Evolutionary conservation across 2,329 filamentous ascomycete species (phyloP), one percentile per base, ranked within the genome.

Genomic region (Anisogramma anomala): DNA sequence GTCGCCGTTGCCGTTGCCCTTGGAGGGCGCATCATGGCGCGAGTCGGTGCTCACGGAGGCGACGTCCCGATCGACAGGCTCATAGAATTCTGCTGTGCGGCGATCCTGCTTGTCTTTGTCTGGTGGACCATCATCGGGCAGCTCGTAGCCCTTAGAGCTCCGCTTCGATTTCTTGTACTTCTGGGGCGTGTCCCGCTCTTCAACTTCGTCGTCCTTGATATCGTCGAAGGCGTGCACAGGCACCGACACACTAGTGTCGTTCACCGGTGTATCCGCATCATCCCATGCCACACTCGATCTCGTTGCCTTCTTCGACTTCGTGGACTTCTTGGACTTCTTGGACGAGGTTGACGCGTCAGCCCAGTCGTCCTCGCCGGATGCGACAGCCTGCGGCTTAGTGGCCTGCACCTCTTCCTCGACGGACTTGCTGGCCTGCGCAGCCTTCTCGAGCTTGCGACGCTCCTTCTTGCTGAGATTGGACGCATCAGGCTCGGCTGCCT

Each of bases 11-110:
- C 54, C 59, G 41, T 60, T 58, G 45, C 56, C 58, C 36, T 65
- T 64, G 28, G 56, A 52, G 36, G 51, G 53, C 19, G 60, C 55
- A 18, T 58, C 55, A 41, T 58, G 53, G 39, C 55, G 53, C 34
- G 53, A 54, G 37, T 67, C 67, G 5, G 71, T 73, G 4, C 69
- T 63, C 10, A 70, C 62, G 23, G 70, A 74, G 45, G 60, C 64
- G 15, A 66, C 61, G 30, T 71, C 68, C n/a, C 62, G 62, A 42
- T 69, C 64, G 19, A 52, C 27, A 23, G 52, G 47, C 39, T 67
- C 60, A 41, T 62, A 65, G 2, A 52, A 54, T n/a, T 63, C 61
- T 20, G 36, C 30, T 6, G 23, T 42, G 10, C 39, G 39, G 20
- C 34, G 41, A 15, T 42, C 39, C 42, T 34, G 38, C 3, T 55